These are phyloP conservation scores for Diaporthe helianthi DNA, from an alignment of 2,329 filamentous ascomycete genomes.

Conservation along the genomic window DNA sequence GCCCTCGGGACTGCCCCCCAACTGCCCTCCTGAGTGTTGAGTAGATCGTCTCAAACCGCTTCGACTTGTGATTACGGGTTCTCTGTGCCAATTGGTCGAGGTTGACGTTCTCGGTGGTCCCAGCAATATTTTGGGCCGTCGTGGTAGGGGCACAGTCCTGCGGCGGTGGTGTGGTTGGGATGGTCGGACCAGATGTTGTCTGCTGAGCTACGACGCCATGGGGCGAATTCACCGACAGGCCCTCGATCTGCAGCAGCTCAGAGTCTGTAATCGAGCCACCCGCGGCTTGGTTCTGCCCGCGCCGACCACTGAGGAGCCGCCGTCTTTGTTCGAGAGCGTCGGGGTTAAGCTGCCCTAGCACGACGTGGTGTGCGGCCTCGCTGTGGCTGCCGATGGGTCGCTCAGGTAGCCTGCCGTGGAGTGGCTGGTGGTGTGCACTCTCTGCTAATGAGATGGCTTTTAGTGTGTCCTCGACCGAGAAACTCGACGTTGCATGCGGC, in stretches of 20 bases:
- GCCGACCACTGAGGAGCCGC: conserved; percentile 34
- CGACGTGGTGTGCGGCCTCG: conserved; percentile 30
- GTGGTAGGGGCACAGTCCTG: conserved; percentile 7
- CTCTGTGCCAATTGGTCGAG: conserved; percentile 24
- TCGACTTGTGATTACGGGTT: conserved; percentile 37
- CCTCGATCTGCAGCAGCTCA: conserved; percentile 44
- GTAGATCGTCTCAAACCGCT: conserved; percentile 42
- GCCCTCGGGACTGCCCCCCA: conserved; percentile 28
- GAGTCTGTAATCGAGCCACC: conserved; percentile 43
- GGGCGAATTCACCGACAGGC: conserved; percentile 43
- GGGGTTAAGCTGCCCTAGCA: conserved; percentile 33
- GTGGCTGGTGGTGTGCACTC: conserved; percentile 22
- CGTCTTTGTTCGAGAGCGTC: conserved; percentile 35
- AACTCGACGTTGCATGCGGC: conserved; percentile 17
- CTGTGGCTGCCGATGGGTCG: not conserved
- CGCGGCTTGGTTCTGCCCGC: conserved; percentile 31
- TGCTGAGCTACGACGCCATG: conserved; percentile 28
- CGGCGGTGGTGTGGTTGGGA: conserved; percentile 28
- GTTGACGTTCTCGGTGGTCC: conserved; percentile 20
- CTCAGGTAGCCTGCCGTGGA: not conserved
- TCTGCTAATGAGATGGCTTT: conserved; percentile 20
- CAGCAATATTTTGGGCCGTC: not conserved
- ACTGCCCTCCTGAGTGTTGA: conserved; percentile 43
- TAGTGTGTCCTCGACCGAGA: conserved; percentile 23
- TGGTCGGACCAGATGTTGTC: conserved; percentile 6